Base-by-base conservation (phyloP, 495 filamentous ascomycete genomes). In the Aspergillus coremiiformis region DNA sequence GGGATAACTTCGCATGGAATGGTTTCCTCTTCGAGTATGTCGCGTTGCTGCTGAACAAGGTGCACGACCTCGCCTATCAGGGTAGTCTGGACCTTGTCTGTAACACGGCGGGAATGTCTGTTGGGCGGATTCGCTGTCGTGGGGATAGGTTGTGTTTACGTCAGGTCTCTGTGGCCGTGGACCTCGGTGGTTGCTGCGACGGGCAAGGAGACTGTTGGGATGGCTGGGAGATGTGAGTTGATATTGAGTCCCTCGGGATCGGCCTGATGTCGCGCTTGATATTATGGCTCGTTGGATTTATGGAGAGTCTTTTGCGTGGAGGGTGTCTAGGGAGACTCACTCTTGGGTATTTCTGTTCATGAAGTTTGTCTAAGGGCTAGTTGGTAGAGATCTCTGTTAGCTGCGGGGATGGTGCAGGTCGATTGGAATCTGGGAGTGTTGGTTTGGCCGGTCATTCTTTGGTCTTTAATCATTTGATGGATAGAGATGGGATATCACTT, bases 41-140 rank as follows among this genome's bases (percentile, higher is more conserved):
- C 1, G 71, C 63, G 39, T 47, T 74, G 11, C 65, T 76, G 7
- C 41, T 61, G 7, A 64, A 62, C 43, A 54, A 61, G 5, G 61
- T 76, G 1, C 55, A 75, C 48, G 65, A 65, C 32, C 50, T 76
- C n/a, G 66, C 67, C 15, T 76, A 76, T 48, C 69, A 75, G 55
- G 72, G 73, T 0, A 76, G 75, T 46, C 60, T 76, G 1, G 73
- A 76, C 51, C 53, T 76, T 12, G 65, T 63, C 2, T 76, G 73
- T 42, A 76, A 76, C 45, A 75, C 73, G 1, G 72, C 71, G 3
- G 73, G 73, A 23, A 70, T 44, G 49, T 67, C 0, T 58, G 66
- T 0, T 74, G 73, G 73, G 62, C 70, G 5, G 59, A 63, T 39
- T 64, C 59, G 32, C 56, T 76, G 44, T 20, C 47, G 8, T 76